Evolutionary conservation across 768 basidiomycete genomes (phyloP), one percentile per base, ranked within the genome.

Genomic region (Lyophyllum semitale): DNA sequence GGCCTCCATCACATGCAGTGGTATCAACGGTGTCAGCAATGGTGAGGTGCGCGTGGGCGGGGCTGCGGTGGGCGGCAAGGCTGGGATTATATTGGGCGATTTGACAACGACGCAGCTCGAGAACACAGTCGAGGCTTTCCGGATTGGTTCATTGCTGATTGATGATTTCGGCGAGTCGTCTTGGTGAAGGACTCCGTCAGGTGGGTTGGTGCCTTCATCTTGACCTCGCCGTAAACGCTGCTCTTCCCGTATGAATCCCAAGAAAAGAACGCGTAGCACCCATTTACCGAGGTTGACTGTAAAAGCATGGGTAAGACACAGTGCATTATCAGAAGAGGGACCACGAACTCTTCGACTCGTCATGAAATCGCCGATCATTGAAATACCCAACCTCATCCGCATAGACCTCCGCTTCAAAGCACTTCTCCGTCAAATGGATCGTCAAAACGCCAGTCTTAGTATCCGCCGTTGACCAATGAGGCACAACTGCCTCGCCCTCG

Each of bases 351-450:
- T 95, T 85, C 15, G 84, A 77, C 63, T 98, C 96, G 51, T 95
- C 93, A 43, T 76, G 84, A 59, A 85, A 85, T 8, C 80, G 74
- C 5, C 80, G 79, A 51, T 87, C 83, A 25, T 76, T 71, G 0
- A 72, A 75, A 64, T 85, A 87, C 18, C 91, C 93, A 37, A 89
- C 84, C 67, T 98, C 95, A 66, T 98, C 95, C 12, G 91, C 90
- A 66, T 95, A 98, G 2, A 96, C 85, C 72, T 99, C 97, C 6
- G 92, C 91, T 52, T 98, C 95, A 67, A 98, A 98, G 55, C 88
- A 93, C 44, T 84, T 79, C 61, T 97, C 94, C 43, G 83, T 90
- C 42, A 99, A 62, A 70, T 97, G 93, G 3, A 98, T 84, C 2
- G 90, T 88, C 56, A 99, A 76, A 22, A 93, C 83, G 7, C 96